A percentile compares a stretch with the other conserved stretches of the same genome.
phyloP scores from a whole-genome alignment of 2,329 filamentous ascomycete genomes.

The Trichophyton simii region DNA sequence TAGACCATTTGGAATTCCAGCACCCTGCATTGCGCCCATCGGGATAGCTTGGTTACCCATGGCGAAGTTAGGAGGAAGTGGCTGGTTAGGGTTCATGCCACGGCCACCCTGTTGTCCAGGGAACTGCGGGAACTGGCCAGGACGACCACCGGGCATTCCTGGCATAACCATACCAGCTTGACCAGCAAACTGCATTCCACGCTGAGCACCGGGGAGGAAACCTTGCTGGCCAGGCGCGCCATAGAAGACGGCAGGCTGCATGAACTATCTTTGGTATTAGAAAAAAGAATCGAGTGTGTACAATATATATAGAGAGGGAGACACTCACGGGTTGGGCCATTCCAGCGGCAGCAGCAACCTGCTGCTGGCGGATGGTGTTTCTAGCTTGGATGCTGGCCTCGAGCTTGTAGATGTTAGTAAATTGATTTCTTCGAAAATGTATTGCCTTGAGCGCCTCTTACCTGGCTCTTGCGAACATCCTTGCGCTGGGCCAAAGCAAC shows the following conservation, averaged over 20 bases:
- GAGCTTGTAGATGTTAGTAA: constrained; percentile 38
- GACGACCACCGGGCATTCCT: constrained; percentile 65
- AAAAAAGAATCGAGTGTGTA: not conserved
- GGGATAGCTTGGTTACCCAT: constrained; percentile 59
- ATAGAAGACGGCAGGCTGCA: constrained; percentile 88
- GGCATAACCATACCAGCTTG: constrained; percentile 46
- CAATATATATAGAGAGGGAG: not conserved
- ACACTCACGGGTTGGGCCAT: constrained; percentile 52
- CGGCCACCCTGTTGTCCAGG: constrained; percentile 79
- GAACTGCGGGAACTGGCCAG: constrained; percentile 75
- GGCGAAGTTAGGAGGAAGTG: constrained; percentile 80
- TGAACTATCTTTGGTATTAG: constrained; percentile 42
- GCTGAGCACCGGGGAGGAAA: constrained; percentile 41
- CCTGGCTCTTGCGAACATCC: constrained; percentile 95
- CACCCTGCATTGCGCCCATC: constrained; percentile 45
- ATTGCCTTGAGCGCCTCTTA: constrained; percentile 13
- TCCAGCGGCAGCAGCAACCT: constrained; percentile 79
- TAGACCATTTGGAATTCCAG: constrained; percentile 63
- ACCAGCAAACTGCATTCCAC: constrained; percentile 50
- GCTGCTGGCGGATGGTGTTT: constrained; percentile 97
- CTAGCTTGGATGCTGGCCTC: constrained; percentile 98
- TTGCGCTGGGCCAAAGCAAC: constrained; percentile 97
- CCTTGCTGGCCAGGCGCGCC: constrained; percentile 51
- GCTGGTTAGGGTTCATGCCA: constrained; percentile 68
- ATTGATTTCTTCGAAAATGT: not conserved